Conservation (phyloP, 768 basidiomycete species). For the Lyophyllum semitale region DNA sequence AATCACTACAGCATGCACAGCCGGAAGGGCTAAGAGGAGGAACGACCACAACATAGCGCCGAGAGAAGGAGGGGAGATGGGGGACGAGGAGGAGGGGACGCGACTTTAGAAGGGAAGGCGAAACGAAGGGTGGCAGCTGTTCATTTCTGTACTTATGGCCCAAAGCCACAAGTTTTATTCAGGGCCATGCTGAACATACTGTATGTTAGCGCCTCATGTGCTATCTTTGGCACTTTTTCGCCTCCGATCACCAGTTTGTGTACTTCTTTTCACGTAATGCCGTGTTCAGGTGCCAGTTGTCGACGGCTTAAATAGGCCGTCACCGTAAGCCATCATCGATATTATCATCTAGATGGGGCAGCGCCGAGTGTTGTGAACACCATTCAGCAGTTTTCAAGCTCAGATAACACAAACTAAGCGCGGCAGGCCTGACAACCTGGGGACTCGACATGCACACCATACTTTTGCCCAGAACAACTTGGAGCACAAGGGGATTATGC, state of each 20-base stretch:
- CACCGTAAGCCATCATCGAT: not conserved
- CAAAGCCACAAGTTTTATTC: no score
- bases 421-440: no score
- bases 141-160: not conserved
- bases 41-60: slow-evolving; percentile 21
- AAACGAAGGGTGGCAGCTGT: not conserved
- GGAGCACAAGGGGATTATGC: no score
- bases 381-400: no score
- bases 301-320: not conserved
- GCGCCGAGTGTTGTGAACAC: no score
- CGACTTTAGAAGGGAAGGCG: not conserved
- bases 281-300: not conserved
- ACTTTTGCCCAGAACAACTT: no score
- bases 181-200: no score
- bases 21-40: slow-evolving; percentile 24
- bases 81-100: not conserved
- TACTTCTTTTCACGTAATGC: not conserved
- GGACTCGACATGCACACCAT: no score
- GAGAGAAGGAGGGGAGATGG: slow-evolving; percentile 9
- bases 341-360: no score
- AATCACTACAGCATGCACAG: slow-evolving; percentile 23
- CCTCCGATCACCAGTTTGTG: not conserved
- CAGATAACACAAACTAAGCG: not conserved
- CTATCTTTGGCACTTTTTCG: not conserved
- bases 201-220: no score